Conservation (phyloP, 2,329 filamentous ascomycete genomes). For the Fusarium sp. region DNA sequence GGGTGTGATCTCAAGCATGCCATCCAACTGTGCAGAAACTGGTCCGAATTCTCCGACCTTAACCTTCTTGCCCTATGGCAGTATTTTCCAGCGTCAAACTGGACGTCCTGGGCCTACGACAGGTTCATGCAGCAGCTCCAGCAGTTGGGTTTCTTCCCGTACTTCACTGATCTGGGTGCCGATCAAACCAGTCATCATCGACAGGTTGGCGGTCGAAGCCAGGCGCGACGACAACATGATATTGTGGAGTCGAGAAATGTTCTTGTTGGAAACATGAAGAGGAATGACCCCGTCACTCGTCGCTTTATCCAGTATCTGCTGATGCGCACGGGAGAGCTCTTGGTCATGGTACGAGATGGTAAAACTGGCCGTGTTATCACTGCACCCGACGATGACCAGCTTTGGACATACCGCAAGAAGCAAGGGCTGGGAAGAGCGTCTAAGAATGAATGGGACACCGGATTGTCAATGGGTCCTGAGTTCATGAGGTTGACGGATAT, state of each 20-base stretch:
- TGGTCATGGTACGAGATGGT: constrained; percentile 49
- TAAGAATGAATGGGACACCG: constrained; percentile 46
- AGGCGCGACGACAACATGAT: constrained; percentile 43
- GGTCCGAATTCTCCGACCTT: constrained; percentile 49
- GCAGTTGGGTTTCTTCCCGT: constrained; percentile 48
- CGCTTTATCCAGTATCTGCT: constrained; percentile 49
- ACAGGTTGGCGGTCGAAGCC: constrained; percentile 41
- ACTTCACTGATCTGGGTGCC: constrained; percentile 47
- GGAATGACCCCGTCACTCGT: constrained; percentile 46
- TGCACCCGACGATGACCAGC: constrained; percentile 42
- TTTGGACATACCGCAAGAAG: constrained; percentile 48
- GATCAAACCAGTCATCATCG: constrained; percentile 30
- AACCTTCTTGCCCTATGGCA: constrained; percentile 46
- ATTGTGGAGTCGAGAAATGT: constrained; percentile 49
- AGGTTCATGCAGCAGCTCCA: constrained; percentile 46
- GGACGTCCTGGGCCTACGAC: constrained; percentile 43
- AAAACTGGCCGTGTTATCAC: constrained; percentile 50
- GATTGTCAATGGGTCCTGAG: constrained; percentile 42
- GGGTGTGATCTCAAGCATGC: constrained; percentile 49
- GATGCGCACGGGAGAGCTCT: constrained; percentile 46
- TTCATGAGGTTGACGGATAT: constrained; percentile 46
- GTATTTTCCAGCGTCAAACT: constrained; percentile 50
- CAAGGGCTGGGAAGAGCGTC: constrained; percentile 46
- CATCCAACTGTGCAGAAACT: constrained; percentile 50
- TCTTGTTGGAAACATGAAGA: constrained; percentile 49